Evolutionary conservation across 768 basidiomycete species (phyloP), one percentile per base, ranked within the genome.

Genomic region (Rhodosporidiobolus odoratus): DNA sequence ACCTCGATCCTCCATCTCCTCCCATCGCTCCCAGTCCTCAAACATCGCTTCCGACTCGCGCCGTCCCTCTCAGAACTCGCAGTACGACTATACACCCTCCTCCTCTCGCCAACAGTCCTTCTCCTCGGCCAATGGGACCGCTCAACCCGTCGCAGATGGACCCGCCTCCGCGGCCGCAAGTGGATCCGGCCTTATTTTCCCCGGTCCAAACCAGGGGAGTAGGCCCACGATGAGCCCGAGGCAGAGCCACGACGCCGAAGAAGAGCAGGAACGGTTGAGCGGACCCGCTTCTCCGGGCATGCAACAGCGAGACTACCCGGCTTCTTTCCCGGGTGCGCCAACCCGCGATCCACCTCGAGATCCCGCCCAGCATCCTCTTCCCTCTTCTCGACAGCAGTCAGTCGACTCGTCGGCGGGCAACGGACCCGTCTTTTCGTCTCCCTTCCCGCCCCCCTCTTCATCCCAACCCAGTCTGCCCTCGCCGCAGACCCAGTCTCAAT

Each of bases 281-380:
- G n/a, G n/a, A n/a, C n/a, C 50, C 30, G 6, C 41, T 21, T 52
- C 61, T 5, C 52, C 52, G 13, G 48, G 27, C 8, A 27, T 30
- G 7, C 52, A 30, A 30, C 4, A 30, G 21, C 52, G 19, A 13
- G 4, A 8, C 21, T 43, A 54, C 52, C 62, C 38, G 25, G 16
- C 50, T 30, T 63, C 53, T 52, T 53, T 63, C 15, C 62, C 62
- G 25, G 62, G 62, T 30, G 50, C 62, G 62, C 62, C 62, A 9
- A 13, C 62, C 4, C 34, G 47, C 37, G 21, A 35, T 35, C 30
- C 12, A 21, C 4, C 8, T n/a, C 30, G 45, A 27, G 62, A 63
- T 16, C 30, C 62, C 2, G 17, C 62, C 0, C 62, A 63, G 52
- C 35, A 43, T 40, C 62, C 62, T 12, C 52, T 54, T 15, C 52